Evolutionary conservation across 2,329 filamentous ascomycete genomes (phyloP), one percentile per base, ranked within the genome.

Genomic region (Penicillium sp.): DNA sequence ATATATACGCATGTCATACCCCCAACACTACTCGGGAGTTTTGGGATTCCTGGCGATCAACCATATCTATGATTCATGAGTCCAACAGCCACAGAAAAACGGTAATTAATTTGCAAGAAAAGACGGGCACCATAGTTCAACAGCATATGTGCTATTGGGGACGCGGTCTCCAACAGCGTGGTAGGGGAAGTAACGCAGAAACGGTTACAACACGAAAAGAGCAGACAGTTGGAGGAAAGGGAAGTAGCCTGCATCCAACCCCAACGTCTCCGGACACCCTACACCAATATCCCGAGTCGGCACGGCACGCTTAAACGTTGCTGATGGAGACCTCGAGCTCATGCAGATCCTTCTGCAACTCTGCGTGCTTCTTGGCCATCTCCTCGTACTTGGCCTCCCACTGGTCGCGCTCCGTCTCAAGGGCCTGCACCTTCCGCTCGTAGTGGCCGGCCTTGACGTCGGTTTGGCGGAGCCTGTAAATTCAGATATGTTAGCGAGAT

Each of bases 311-410:
- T 87, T 87, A 98, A 80, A 98, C 93, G 82, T 92, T 95, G 84
- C 89, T 89, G 80, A 98, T 93, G 81, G 96, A 93, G 70, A 83
- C 81, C 81, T 95, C 91, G 79, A 98, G 91, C 67, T 94, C 90
- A 74, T 96, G 88, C 75, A 97, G 83, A 78, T 97, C 92, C 85
- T 94, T 94, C 85, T 96, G 88, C 70, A 92, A 85, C 58, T 84
- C 78, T 67, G 82, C 81, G 84, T 96, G 90, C 83, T 97, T 96
- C 87, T 93, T 90, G 71, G 89, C 79, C 89, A 96, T 96, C 79
- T 98, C 94, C 82, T 98, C 95, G 82, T 96, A 98, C 85, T 99
- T 98, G 79, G 85, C 77, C 84, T 98, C 95, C 93, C 93, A 97
- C 79, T 93, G 87, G 80, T 97, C 92, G 73, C 91, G 90, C 77